phyloP scores from a whole-genome alignment of 306 rosid genomes.

The Vigna mungo region DNA sequence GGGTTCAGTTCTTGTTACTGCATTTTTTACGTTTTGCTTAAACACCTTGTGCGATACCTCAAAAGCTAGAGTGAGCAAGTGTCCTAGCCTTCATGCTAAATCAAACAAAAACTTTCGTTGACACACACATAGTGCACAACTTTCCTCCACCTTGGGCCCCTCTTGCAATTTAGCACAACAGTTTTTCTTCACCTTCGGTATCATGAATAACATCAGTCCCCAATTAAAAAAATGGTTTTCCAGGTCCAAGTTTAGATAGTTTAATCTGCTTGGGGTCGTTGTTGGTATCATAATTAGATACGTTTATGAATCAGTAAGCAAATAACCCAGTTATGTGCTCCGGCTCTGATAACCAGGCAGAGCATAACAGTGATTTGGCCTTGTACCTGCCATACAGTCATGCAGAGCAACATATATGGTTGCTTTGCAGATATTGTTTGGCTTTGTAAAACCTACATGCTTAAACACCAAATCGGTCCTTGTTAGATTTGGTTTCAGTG shows the following conservation, averaged over 20 bases:
- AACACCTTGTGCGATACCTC: too few species aligned
- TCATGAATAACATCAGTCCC: not conserved
- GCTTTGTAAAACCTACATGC: constrained; percentile 25
- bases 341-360: not conserved
- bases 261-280: not conserved
- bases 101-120: not conserved
- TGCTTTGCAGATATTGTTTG: constrained; percentile 1
- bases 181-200: not conserved
- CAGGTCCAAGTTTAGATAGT: not conserved
- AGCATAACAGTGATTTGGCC: not conserved
- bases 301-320: not conserved
- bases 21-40: too few species aligned
- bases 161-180: not conserved
- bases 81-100: not conserved
- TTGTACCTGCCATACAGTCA: not conserved
- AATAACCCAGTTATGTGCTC: not conserved
- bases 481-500: constrained; percentile 4
- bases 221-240: not conserved
- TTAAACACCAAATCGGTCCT: constrained; percentile 1
- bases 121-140: not conserved
- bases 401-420: constrained; percentile 5
- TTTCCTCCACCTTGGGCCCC: not conserved
- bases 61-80: too few species aligned
- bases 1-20: too few species aligned
- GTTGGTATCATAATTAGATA: too few species aligned